Evolutionary conservation across 2,329 filamentous ascomycete species (phyloP).

Genomic region (Ophiostoma himal-ulmi): DNA sequence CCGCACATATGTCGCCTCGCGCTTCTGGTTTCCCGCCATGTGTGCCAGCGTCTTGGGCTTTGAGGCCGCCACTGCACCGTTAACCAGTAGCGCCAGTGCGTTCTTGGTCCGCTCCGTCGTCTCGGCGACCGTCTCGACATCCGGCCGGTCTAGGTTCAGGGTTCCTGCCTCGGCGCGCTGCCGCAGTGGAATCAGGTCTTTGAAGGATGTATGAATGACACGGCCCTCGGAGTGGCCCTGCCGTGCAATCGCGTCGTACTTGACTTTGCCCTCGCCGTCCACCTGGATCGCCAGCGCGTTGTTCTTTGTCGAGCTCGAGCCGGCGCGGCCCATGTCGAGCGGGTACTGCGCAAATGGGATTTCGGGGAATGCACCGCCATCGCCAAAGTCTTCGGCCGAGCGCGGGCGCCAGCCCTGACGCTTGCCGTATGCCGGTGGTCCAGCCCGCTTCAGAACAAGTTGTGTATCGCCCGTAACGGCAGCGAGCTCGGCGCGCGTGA

Average conservation of each 20-base stretch:
- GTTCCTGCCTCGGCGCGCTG: constrained; percentile 91
- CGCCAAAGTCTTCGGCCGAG: constrained; percentile 83
- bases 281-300: constrained; percentile 93
- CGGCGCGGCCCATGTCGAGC: constrained; percentile 85
- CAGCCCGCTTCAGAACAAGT: constrained; percentile 65
- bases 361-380: constrained; percentile 61
- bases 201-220: constrained; percentile 92
- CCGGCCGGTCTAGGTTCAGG: constrained; percentile 77
- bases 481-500: constrained; percentile 43
- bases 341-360: constrained; percentile 84
- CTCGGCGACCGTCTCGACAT: constrained; percentile 73
- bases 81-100: constrained; percentile 74
- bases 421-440: constrained; percentile 74
- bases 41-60: constrained; percentile 93
- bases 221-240: constrained; percentile 79
- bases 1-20: constrained; percentile 83
- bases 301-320: constrained; percentile 53
- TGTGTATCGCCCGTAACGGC: constrained; percentile 68
- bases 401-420: constrained; percentile 87
- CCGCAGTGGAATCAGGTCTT: constrained; percentile 88
- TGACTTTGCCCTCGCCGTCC: constrained; percentile 84
- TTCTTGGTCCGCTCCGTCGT: constrained; percentile 85
- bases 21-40: constrained; percentile 54
- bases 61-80: constrained; percentile 81
- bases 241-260: constrained; percentile 90